Base-by-base conservation (phyloP, 2,329 filamentous ascomycete species). In the Boeremia lycopersici region DNA sequence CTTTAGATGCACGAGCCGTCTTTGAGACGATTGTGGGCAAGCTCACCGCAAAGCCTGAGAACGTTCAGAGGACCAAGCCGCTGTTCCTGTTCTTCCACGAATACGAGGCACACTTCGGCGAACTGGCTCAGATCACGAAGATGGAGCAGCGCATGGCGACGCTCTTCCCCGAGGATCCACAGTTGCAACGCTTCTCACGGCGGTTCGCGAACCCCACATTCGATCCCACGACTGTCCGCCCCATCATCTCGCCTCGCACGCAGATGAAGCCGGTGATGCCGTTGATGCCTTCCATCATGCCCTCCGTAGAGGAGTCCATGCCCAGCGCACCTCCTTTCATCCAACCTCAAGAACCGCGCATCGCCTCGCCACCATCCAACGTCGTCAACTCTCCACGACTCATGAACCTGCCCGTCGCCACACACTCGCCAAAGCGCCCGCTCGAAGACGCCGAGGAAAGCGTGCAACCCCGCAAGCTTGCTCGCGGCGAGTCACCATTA, bases 1-100 rank as follows among this genome's bases (percentile, higher is more conserved):
- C 26, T 30, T 30, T 64, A 93, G 92, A 99, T 82, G 95, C 95
- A 30, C 86, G 95, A 62, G 93, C 95, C 9, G 92, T 97, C 2
- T 99, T 99, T 68, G 95, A 98, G 74, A 97, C 93, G 13, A 92
- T 93, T 13, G 90, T 97, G 56, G 90, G 89, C 69, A 88, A 88
- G 58, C 83, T 98, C 38, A 85, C 89, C 7, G 83, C 89, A 23
- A 95, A 93, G 63, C 86, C 90, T 0, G 90, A 92, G 63, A 85
- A 86, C 10, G 78, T 88, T 0, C 77, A 82, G 49, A 95, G 92
- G 69, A 86, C 93, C 8, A 96, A 95, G 73, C 85, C 89, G 0
- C 84, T 99, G 0, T 96, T 96, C 68, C 82, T 87, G 2, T 98
- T 93, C 76, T 93, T 99, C 74, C 93, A 99, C 76, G 89, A 93